These are phyloP conservation scores for Nicotiana paniculata DNA, from an alignment of 257 asterid species.

Conservation along the genomic window DNA sequence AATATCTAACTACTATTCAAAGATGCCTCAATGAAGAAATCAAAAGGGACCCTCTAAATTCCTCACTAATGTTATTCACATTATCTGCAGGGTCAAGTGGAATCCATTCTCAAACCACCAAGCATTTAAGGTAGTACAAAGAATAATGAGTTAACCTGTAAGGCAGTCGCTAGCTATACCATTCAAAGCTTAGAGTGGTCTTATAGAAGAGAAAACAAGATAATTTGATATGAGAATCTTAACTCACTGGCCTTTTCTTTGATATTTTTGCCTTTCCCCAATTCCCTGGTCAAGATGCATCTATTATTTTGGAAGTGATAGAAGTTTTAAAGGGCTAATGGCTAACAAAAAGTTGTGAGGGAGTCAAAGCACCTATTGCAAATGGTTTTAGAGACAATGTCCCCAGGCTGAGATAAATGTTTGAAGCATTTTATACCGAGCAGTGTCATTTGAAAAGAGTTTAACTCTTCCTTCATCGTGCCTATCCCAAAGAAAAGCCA, in stretches of 20 bases:
- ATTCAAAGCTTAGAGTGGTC: background rate
- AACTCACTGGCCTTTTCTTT: background rate
- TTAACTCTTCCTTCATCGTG: background rate
- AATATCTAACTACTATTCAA: constrained; percentile 1
- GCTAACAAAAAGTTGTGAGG: background rate
- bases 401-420: background rate
- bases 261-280: background rate
- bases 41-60: background rate
- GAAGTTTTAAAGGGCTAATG: background rate
- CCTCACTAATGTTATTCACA: background rate
- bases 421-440: background rate
- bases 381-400: background rate
- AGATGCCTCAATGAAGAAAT: background rate
- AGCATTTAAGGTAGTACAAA: background rate
- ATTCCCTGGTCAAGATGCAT: background rate
- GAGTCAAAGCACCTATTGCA: background rate
- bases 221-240: background rate
- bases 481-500: background rate
- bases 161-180: background rate
- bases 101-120: background rate
- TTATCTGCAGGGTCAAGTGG: background rate
- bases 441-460: background rate
- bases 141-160: background rate
- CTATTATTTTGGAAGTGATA: background rate
- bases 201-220: background rate